A percentile compares a stretch with the other conserved stretches of the same genome.
phyloP scores from a whole-genome alignment of 2,329 filamentous ascomycete genomes.

The Dothiorella sarmentorum region DNA sequence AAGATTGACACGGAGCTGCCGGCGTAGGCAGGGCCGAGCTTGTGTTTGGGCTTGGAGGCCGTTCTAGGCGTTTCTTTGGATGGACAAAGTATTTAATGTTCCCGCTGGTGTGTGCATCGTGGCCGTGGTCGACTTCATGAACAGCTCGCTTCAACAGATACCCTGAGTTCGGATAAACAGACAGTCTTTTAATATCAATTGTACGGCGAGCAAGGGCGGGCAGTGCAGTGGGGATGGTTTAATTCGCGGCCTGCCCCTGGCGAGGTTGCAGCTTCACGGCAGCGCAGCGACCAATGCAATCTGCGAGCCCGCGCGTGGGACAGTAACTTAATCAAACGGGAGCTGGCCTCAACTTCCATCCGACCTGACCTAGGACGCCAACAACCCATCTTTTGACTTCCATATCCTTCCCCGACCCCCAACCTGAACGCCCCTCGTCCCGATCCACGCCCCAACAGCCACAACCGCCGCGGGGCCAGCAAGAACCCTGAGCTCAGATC shows the following conservation, averaged over 20 bases:
- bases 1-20: constrained; percentile 29
- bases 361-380: background rate
- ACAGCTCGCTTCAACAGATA: constrained; percentile 14
- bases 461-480: constrained; percentile 2
- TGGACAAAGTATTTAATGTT: constrained; percentile 9
- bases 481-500: constrained; percentile 9
- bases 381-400: background rate
- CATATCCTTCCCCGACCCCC: background rate
- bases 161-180: constrained; percentile 8
- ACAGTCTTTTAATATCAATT: constrained; percentile 7
- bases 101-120: background rate
- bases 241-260: constrained; percentile 14
- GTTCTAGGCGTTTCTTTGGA: constrained; percentile 7
- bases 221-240: constrained; percentile 8
- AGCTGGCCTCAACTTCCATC: constrained; percentile 1
- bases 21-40: background rate
- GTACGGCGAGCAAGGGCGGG: constrained; percentile 8
- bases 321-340: constrained; percentile 17
- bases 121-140: constrained; percentile 5
- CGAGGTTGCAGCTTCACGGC: constrained; percentile 5
- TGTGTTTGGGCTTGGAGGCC: background rate
- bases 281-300: constrained; percentile 17
- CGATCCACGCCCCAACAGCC: constrained; percentile 1
- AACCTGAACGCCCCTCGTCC: background rate
- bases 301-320: background rate